Evolutionary conservation across 1,139 yeast species (phyloP).

Genomic region (Diutina neorugosa): DNA sequence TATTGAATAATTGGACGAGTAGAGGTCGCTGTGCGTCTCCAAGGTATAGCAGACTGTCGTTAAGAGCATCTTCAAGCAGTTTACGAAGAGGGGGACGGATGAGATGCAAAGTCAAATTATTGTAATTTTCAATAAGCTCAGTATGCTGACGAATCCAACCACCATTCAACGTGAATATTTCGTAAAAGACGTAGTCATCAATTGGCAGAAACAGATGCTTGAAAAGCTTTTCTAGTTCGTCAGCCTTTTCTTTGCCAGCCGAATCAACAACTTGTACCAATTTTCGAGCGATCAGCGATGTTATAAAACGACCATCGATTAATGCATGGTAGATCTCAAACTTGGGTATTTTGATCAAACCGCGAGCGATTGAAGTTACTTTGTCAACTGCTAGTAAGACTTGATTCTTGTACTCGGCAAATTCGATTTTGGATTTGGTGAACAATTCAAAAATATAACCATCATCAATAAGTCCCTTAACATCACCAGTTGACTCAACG

Average conservation of each 20-base stretch:
- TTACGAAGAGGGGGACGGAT: slow-evolving; percentile 28
- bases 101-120: slow-evolving; percentile 26
- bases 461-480: slow-evolving; percentile 11
- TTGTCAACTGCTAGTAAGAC: slow-evolving; percentile 16
- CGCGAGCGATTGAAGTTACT: not conserved
- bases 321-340: not conserved
- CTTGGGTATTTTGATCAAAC: not conserved
- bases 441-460: slow-evolving; percentile 12
- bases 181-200: slow-evolving; percentile 22
- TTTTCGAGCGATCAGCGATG: not conserved
- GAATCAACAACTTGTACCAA: slow-evolving; percentile 12
- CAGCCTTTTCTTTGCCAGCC: slow-evolving; percentile 11
- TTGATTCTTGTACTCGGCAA: slow-evolving; percentile 14
- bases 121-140: slow-evolving; percentile 23
- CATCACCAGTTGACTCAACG: slow-evolving; percentile 13
- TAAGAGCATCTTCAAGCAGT: slow-evolving; percentile 20
- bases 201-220: slow-evolving; percentile 10
- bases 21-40: slow-evolving; percentile 5
- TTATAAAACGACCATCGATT: not conserved
- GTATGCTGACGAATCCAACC: slow-evolving; percentile 14
- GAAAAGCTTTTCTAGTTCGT: slow-evolving; percentile 4
- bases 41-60: slow-evolving; percentile 19
- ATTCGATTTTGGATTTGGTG: slow-evolving; percentile 11
- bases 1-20: slow-evolving; percentile 43
- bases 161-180: slow-evolving; percentile 27